These are phyloP conservation scores for Blepharisma stoltei DNA, from an alignment of 73 alveolate species.

Conservation along the genomic window DNA sequence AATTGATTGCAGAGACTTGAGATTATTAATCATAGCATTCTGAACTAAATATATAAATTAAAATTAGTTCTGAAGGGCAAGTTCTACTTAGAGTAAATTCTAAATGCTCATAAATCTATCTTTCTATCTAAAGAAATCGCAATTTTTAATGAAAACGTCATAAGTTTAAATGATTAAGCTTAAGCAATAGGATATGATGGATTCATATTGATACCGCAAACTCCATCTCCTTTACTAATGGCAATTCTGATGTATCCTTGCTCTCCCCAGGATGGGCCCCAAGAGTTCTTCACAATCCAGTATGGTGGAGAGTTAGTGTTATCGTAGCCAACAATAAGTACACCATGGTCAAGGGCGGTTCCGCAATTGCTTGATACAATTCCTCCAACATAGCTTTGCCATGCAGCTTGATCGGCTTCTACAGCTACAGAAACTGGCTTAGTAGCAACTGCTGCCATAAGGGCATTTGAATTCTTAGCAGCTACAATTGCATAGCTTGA, in stretches of 20 bases:
- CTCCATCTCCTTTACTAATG: background rate
- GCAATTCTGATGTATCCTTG: constrained; percentile 53
- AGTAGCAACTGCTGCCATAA: constrained; percentile 46
- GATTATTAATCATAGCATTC: too few relatives aligned
- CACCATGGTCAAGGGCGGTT: constrained; percentile 71
- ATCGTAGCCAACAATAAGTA: constrained; percentile 68
- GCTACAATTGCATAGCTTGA: background rate
- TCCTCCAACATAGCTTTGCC: constrained; percentile 62
- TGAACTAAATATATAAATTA: too few relatives aligned
- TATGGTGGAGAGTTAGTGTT: background rate
- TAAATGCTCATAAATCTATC: too few relatives aligned
- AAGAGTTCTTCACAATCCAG: constrained; percentile 56
- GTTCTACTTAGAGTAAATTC: too few relatives aligned
- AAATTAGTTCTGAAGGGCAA: too few relatives aligned
- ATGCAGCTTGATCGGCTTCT: constrained; percentile 54
- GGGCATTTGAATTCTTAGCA: constrained; percentile 38
- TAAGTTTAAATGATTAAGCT: background rate
- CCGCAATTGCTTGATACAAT: constrained; percentile 42
- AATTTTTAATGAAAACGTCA: too few relatives aligned
- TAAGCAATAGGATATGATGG: constrained; percentile 42
- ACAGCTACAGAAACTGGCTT: constrained; percentile 73
- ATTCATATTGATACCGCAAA: constrained; percentile 45
- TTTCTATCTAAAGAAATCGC: too few relatives aligned
- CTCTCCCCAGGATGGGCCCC: constrained; percentile 61
- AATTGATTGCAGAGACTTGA: too few relatives aligned